Conservation (phyloP, 2,329 filamentous ascomycete genomes). For the Penicillium thymicola region DNA sequence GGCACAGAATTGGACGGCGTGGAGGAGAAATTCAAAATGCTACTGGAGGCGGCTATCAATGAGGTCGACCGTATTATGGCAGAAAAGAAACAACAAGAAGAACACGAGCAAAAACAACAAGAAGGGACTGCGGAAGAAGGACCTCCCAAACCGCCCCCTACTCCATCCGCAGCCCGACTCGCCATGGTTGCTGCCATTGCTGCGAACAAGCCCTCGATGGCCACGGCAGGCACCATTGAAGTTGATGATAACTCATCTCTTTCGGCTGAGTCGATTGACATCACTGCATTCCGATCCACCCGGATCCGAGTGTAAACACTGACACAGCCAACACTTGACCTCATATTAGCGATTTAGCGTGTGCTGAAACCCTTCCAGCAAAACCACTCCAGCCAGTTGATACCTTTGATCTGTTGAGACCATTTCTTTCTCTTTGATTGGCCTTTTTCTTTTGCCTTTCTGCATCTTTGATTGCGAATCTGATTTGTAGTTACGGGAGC, state of each 20-base stretch:
- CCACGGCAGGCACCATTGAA: constrained; percentile 29
- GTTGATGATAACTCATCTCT: constrained; percentile 36
- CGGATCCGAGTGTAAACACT: constrained; percentile 20
- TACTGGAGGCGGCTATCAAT: constrained; percentile 58
- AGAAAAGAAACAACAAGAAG: constrained; percentile 44
- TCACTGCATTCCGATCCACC: constrained; percentile 34
- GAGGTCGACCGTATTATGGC: constrained; percentile 57
- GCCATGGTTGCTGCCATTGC: constrained; percentile 19
- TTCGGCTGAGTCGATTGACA: constrained; percentile 36
- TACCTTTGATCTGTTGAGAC: constrained; percentile 7
- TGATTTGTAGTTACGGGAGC: not conserved
- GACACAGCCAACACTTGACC: not conserved
- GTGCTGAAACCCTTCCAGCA: constrained; percentile 18
- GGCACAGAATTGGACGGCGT: constrained; percentile 70
- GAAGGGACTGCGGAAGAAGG: constrained; percentile 4
- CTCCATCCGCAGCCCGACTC: constrained; percentile 18
- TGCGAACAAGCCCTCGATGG: constrained; percentile 18
- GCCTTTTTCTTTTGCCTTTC: not conserved
- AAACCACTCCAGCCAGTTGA: constrained; percentile 13
- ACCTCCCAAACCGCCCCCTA: constrained; percentile 11
- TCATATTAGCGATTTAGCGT: constrained; percentile 23
- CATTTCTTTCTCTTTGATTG: constrained; percentile 9
- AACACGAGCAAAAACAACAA: constrained; percentile 14
- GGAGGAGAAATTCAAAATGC: constrained; percentile 60
- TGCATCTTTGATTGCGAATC: constrained; percentile 5